These are phyloP conservation scores for Sclerotinia sclerotiorum DNA, from an alignment of 2,329 filamentous ascomycete genomes.

Conservation along the genomic window DNA sequence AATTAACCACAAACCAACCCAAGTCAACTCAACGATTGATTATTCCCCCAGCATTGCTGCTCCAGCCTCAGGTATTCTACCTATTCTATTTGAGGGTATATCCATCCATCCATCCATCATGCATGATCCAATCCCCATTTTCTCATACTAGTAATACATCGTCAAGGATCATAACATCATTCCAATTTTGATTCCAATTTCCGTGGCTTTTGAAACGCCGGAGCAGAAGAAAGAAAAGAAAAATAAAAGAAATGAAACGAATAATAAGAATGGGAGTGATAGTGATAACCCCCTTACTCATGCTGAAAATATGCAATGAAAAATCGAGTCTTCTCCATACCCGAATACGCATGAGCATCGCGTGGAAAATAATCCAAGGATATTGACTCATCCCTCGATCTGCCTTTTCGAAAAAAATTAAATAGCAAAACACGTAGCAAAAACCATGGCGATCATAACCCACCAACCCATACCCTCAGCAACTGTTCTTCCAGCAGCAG, in stretches of 20 bases:
- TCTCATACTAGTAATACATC: neutral
- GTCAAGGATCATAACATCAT: neutral
- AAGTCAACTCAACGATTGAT: neutral
- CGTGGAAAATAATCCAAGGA: neutral
- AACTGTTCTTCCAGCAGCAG: constrained; percentile 31
- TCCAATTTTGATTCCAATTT: neutral
- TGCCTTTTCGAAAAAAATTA: neutral
- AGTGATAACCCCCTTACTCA: neutral
- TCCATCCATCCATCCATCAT: neutral
- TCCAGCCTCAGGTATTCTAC: neutral
- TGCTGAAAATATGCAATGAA: constrained; percentile 9
- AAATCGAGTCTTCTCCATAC: neutral
- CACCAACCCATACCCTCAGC: constrained; percentile 34
- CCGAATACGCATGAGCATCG: too few relatives aligned
- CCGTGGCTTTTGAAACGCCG: neutral
- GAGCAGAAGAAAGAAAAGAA: too few relatives aligned
- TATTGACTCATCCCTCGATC: neutral
- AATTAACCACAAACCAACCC: neutral
- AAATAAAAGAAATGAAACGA: too few relatives aligned
- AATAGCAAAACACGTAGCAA: constrained; percentile 17
- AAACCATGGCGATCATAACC: constrained; percentile 38
- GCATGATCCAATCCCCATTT: neutral
- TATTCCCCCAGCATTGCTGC: neutral
- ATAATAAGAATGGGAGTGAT: too few relatives aligned
- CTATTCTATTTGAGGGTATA: neutral